A percentile compares a stretch with the other conserved stretches of the same genome.
Conservation (phyloP, 768 basidiomycete genomes). For the Russula ochroleuca region DNA sequence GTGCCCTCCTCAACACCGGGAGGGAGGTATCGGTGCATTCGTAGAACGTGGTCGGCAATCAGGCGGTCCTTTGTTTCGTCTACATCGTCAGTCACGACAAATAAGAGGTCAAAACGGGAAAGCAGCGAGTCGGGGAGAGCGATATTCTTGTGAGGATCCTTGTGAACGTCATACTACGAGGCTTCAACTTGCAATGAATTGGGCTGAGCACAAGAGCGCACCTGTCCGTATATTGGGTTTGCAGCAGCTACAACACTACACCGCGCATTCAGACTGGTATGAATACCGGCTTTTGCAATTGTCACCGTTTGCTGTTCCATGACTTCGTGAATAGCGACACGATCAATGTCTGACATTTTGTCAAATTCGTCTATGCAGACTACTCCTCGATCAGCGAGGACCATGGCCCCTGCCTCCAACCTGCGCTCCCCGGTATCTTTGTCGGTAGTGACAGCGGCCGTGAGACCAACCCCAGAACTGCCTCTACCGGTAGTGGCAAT, state of each 20-base stretch:
- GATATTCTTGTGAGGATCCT: constrained; percentile 98
- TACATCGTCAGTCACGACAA: constrained; percentile 97
- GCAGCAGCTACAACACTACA: constrained; percentile 98
- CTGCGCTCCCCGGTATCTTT: constrained; percentile 96
- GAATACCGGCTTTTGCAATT: constrained; percentile 98
- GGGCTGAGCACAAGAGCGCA: constrained; percentile 8
- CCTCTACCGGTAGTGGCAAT: constrained; percentile 98
- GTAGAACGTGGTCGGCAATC: constrained; percentile 96
- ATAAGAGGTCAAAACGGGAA: constrained; percentile 97
- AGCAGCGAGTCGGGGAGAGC: constrained; percentile 96
- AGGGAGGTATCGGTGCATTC: constrained; percentile 94
- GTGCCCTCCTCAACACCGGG: constrained; percentile 97
- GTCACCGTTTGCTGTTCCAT: constrained; percentile 99
- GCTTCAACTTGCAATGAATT: constrained; percentile 6
- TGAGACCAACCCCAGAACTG: constrained; percentile 97
- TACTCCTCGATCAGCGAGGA: constrained; percentile 96
- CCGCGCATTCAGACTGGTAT: constrained; percentile 94
- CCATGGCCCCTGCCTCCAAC: constrained; percentile 98
- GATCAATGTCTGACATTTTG: constrained; percentile 99
- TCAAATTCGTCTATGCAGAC: constrained; percentile 99
- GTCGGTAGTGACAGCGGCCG: constrained; percentile 97
- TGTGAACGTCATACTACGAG: constrained; percentile 95
- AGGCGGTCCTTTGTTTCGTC: constrained; percentile 89
- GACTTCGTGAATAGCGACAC: constrained; percentile 99
- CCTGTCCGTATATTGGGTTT: constrained; percentile 98